A percentile compares a stretch with the other conserved stretches of the same genome.
Conservation (phyloP, 2,329 filamentous ascomycete species). For the Neurospora sp. region DNA sequence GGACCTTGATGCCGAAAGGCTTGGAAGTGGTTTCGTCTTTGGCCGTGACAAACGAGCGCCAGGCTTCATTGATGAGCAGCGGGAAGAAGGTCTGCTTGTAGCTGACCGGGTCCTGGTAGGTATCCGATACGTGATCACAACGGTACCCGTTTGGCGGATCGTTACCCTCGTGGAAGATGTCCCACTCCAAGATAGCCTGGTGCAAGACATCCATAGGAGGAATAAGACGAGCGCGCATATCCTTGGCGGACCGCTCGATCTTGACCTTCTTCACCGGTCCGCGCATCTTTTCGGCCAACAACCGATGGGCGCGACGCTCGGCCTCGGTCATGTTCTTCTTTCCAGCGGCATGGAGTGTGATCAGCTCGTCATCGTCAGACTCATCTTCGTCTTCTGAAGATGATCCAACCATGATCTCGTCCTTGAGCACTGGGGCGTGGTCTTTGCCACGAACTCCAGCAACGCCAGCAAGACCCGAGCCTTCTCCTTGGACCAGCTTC, state of each 20-base stretch:
- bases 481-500: slow-evolving; percentile 58
- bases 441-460: slow-evolving; percentile 67
- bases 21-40: slow-evolving; percentile 78
- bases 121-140: slow-evolving; percentile 67
- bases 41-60: slow-evolving; percentile 84
- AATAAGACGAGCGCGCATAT: slow-evolving; percentile 86
- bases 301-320: slow-evolving; percentile 33
- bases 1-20: slow-evolving; percentile 78
- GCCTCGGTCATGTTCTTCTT: slow-evolving; percentile 41
- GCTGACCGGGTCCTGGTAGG: slow-evolving; percentile 63
- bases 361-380: slow-evolving; percentile 48
- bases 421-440: slow-evolving; percentile 55
- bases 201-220: slow-evolving; percentile 82
- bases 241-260: slow-evolving; percentile 72
- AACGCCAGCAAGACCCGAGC: slow-evolving; percentile 66
- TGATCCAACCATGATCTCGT: slow-evolving; percentile 84
- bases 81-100: slow-evolving; percentile 90
- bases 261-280: slow-evolving; percentile 78
- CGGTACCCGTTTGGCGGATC: slow-evolving; percentile 69
- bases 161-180: slow-evolving; percentile 84
- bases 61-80: slow-evolving; percentile 83
- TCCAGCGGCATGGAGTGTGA: slow-evolving; percentile 37
- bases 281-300: slow-evolving; percentile 46
- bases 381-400: slow-evolving; percentile 67
- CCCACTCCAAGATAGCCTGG: slow-evolving; percentile 81